These are phyloP conservation scores for Diplogelasinospora grovesii DNA, from an alignment of 495 filamentous ascomycete genomes.

Conservation along the genomic window DNA sequence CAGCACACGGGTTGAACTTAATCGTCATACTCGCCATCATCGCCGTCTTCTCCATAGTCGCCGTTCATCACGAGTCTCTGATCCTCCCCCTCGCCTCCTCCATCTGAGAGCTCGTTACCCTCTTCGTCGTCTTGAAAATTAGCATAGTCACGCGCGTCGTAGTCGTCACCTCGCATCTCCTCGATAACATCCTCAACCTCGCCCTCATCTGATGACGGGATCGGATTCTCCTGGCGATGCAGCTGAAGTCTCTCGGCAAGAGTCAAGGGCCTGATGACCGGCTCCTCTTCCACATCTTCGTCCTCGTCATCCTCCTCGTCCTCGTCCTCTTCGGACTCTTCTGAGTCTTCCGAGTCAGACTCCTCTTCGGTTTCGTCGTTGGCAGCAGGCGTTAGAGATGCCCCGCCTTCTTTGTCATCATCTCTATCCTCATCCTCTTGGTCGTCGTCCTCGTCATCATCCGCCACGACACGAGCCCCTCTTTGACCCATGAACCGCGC, in stretches of 20 bases:
- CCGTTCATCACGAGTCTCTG: neutral
- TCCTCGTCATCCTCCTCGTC: neutral
- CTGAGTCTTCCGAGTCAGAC: no score
- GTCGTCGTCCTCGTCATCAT: neutral
- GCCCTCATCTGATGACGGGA: neutral
- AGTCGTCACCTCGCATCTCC: slow-evolving; percentile 11
- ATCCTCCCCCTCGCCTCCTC: neutral
- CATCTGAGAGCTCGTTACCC: slow-evolving; percentile 3
- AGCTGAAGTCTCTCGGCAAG: neutral
- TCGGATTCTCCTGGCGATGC: neutral
- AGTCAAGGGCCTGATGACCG: neutral
- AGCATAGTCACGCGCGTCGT: slow-evolving; percentile 12
- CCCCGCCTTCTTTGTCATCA: no score
- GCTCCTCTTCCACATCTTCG: neutral
- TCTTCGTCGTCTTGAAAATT: slow-evolving; percentile 18
- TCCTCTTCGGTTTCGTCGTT: no score
- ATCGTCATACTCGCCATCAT: slow-evolving; percentile 1
- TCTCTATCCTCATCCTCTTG: no score
- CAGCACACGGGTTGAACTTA: no score
- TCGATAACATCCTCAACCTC: slow-evolving; percentile 3
- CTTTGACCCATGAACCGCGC: neutral
- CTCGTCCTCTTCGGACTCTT: no score
- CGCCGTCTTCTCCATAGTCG: slow-evolving; percentile 1
- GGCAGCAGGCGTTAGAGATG: no score
- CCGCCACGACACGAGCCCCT: neutral